A percentile compares a stretch with the other conserved stretches of the same genome.
Conservation (phyloP, 1,284 basidiomycete species). For the Ceratobasidium papillatum region DNA sequence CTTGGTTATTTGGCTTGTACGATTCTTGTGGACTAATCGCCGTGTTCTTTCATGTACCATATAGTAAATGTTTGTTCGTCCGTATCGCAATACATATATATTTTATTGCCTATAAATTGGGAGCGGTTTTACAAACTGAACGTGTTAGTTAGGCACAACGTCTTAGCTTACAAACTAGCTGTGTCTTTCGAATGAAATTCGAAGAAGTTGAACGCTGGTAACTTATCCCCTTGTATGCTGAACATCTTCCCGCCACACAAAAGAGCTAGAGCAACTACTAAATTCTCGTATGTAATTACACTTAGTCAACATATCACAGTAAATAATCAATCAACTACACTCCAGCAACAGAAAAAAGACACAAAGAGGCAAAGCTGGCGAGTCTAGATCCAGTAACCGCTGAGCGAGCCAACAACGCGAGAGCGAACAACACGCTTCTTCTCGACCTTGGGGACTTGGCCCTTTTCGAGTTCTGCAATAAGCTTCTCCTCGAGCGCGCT, state of each 20-base stretch:
- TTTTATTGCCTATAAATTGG: background rate
- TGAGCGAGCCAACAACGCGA: slow-evolving; percentile 28
- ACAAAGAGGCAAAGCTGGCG: background rate
- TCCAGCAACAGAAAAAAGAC: background rate
- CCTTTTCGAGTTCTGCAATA: slow-evolving; percentile 29
- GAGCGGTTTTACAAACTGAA: background rate
- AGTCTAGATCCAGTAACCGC: slow-evolving; percentile 37
- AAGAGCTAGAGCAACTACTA: slow-evolving; percentile 23
- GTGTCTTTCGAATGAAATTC: no score
- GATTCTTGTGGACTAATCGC: background rate
- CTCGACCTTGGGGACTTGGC: slow-evolving; percentile 4
- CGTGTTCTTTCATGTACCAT: background rate
- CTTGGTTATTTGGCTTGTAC: background rate
- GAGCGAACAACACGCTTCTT: slow-evolving; percentile 38
- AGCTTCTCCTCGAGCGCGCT: slow-evolving; percentile 34
- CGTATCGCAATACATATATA: background rate
- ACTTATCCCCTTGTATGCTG: no score
- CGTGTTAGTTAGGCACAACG: background rate
- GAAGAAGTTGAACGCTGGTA: no score
- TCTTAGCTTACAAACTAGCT: no score
- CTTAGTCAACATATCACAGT: slow-evolving; percentile 16
- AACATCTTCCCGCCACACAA: background rate
- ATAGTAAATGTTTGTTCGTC: background rate
- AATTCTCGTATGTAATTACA: slow-evolving; percentile 22
- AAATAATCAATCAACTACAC: background rate